A percentile compares a stretch with the other conserved stretches of the same genome.
These are phyloP conservation scores for Aspergillus amoenus DNA, from an alignment of 2,329 filamentous ascomycete genomes.

Conservation along the genomic window DNA sequence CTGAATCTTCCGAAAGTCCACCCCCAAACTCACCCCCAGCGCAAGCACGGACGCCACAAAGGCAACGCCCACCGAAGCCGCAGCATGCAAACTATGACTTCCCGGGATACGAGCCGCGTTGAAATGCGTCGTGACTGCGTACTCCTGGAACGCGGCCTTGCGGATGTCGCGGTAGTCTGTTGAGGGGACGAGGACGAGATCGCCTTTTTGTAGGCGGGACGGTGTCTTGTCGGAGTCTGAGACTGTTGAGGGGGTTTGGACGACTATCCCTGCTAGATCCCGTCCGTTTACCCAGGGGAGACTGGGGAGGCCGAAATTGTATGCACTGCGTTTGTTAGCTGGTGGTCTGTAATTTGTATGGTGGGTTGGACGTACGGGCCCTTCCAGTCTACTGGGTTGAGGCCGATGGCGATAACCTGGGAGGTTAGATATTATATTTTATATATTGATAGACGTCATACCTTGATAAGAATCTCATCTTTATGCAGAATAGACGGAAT, in stretches of 20 bases:
- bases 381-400: conserved; percentile 79
- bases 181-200: conserved; percentile 63
- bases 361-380: conserved; percentile 55
- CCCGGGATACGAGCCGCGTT: conserved; percentile 63
- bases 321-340: conserved; percentile 53
- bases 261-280: conserved; percentile 66
- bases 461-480: conserved; percentile 63
- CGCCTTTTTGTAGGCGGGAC: conserved; percentile 56
- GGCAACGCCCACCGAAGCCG: conserved; percentile 66
- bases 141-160: conserved; percentile 72
- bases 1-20: conserved; percentile 55
- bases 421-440: background rate
- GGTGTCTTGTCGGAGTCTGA: conserved; percentile 19
- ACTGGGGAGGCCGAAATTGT: conserved; percentile 66
- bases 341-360: background rate
- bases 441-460: conserved; percentile 7
- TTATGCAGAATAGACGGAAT: conserved; percentile 48
- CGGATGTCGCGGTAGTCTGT: conserved; percentile 72
- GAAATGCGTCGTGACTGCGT: conserved; percentile 63
- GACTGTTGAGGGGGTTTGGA: conserved; percentile 38
- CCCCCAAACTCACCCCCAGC: conserved; percentile 67
- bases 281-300: conserved; percentile 69
- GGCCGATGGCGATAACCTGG: conserved; percentile 59
- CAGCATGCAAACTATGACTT: conserved; percentile 50
- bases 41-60: conserved; percentile 68